phyloP scores from a whole-genome alignment of 441 rosid species.

The Hura crepitans region DNA sequence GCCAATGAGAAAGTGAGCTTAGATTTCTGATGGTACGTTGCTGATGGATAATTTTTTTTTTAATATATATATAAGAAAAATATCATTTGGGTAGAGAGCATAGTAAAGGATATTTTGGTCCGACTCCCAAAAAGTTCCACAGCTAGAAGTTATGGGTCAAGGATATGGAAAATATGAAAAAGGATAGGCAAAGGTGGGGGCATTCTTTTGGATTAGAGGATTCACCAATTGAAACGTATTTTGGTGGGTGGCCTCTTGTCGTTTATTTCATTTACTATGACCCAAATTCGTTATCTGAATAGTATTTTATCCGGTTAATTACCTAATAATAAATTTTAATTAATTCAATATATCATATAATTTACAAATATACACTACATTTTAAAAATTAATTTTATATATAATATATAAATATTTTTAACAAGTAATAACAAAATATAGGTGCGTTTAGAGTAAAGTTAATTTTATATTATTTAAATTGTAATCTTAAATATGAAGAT shows the following conservation, averaged over 20 bases:
- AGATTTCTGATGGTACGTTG: slow-evolving; percentile 47
- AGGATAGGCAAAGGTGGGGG: slow-evolving; percentile 24
- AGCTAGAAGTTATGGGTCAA: slow-evolving; percentile 30
- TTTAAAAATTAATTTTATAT: too few relatives aligned
- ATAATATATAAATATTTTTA: too few relatives aligned
- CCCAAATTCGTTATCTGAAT: too few relatives aligned
- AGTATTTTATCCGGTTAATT: too few relatives aligned
- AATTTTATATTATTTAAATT: too few relatives aligned
- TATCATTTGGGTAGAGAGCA: neutral
- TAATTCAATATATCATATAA: too few relatives aligned
- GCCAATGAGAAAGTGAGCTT: slow-evolving; percentile 45
- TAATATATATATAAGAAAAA: neutral
- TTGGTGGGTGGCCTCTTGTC: neutral
- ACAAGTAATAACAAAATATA: too few relatives aligned
- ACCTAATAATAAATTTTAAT: too few relatives aligned
- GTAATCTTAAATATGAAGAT: too few relatives aligned
- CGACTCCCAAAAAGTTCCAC: slow-evolving; percentile 11
- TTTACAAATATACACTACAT: too few relatives aligned
- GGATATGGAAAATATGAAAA: slow-evolving; percentile 8
- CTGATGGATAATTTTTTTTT: neutral
- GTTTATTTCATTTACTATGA: too few relatives aligned
- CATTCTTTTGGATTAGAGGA: neutral
- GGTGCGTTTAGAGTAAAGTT: too few relatives aligned
- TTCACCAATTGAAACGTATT: neutral
- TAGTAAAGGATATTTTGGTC: slow-evolving; percentile 33